Evolutionary conservation across 805 yeast species (phyloP), one percentile per base, ranked within the genome.

Genomic region (Yarrowia deformans): DNA sequence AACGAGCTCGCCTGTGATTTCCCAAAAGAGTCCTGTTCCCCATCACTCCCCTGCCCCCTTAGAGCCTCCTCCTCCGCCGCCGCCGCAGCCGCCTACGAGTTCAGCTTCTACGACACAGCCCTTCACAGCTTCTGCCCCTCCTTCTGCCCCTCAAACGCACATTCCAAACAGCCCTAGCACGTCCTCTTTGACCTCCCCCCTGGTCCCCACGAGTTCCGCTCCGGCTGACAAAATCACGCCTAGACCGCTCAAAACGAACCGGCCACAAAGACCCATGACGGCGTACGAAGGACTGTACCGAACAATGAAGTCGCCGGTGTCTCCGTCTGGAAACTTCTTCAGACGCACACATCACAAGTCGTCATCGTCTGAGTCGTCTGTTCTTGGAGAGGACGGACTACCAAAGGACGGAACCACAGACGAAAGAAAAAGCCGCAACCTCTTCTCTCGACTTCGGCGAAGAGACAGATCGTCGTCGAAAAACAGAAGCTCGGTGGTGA

Each of bases 281-380:
- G 50, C 67, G n/a, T 48, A 56, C 42, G 69, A 58, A 29, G 56
- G 68, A 0, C 39, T 63, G 13, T 63, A 63, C 40, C n/a, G 67
- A 40, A 66, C 78, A 16, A 79, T 83, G 3, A 81, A 82, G 1
- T 77, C 80, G 0, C 77, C 81, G 0, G 77, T 79, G 10, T 73
- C 79, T 1, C 79, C 74, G 0, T 68, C 73, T 2, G 74, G 79
- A 46, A 84, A 84, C 35, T 82, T 89, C 67, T 88, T 89, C 79
- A 81, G 90, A 72, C 84, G 88, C 71, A 91, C 88, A 73, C 83
- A 84, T 60, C 83, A 90, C 69, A 84, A 89, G n/a, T 84, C 83
- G 61, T 87, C 90, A 0, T 84, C 88, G 0, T 89, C 86, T 69
- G 81, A 87, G 0, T 82, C 87, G 0, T 69, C 81, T 1, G 29